Percentiles rank a stretch among this genome's conserved stretches.
phyloP scores from a whole-genome alignment of 257 asterid species.

The Primulina tabacum region DNA sequence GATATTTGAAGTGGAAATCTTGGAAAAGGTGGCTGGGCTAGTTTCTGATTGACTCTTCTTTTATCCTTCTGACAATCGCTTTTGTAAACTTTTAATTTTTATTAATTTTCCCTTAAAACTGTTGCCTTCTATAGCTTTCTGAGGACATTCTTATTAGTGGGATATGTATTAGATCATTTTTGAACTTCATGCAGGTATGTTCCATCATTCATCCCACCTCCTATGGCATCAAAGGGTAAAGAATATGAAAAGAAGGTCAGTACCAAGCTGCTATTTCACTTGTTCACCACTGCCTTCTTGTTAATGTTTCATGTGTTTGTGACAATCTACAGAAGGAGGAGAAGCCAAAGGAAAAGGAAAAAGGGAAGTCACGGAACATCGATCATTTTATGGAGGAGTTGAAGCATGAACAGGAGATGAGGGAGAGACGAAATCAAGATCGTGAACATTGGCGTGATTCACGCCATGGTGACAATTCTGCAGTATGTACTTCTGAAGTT shows the following conservation, averaged over 20 bases:
- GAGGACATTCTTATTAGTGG: constrained; percentile 31
- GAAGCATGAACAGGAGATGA: constrained; percentile 86
- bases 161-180: constrained; percentile 50
- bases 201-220: constrained; percentile 92
- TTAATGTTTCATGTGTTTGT: constrained; percentile 22
- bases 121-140: constrained; percentile 10
- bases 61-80: constrained; percentile 4
- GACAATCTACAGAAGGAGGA: constrained; percentile 66
- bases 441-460: constrained; percentile 79
- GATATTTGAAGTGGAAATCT: constrained; percentile 9
- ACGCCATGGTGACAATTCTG: constrained; percentile 60
- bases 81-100: constrained; percentile 4
- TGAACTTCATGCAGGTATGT: constrained; percentile 84
- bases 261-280: constrained; percentile 18
- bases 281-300: constrained; percentile 15
- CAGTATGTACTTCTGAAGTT: constrained; percentile 41
- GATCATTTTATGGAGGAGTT: constrained; percentile 97
- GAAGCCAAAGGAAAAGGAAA: constrained; percentile 81
- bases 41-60: constrained; percentile 4
- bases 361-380: constrained; percentile 76
- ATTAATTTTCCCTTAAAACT: constrained; percentile 4
- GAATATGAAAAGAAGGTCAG: constrained; percentile 82
- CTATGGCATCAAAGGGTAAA: constrained; percentile 79
- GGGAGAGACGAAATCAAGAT: constrained; percentile 90
- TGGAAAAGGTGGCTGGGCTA: neutral